A percentile compares a stretch with the other conserved stretches of the same genome.
Conservation (phyloP, 1,284 basidiomycete species). For the Apiotrichum porosum region DNA sequence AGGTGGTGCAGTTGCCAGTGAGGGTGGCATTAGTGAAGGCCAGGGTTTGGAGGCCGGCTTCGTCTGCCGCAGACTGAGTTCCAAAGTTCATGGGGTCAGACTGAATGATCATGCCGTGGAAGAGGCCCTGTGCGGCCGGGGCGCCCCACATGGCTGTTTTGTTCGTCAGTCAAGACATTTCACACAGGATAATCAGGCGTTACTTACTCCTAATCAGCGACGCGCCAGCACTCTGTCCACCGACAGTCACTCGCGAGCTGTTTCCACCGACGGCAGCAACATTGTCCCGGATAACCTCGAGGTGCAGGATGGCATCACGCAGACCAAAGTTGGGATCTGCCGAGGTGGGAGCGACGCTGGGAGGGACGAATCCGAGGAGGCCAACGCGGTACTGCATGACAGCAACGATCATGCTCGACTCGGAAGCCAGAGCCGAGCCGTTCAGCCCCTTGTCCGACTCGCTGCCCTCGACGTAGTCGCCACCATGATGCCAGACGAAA, state of each 20-base stretch:
- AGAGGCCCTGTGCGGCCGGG: conserved; percentile 62
- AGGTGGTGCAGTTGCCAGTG: conserved; percentile 13
- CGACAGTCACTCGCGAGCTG: conserved; percentile 65
- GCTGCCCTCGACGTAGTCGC: conserved; percentile 68
- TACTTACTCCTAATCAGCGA: conserved; percentile 62
- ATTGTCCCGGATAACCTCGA: conserved; percentile 61
- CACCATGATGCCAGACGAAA: conserved; percentile 79
- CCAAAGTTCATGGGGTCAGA: conserved; percentile 66
- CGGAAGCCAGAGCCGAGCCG: conserved; percentile 65
- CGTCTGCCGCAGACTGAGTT: conserved; percentile 53
- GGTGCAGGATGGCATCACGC: conserved; percentile 63
- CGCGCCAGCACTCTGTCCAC: conserved; percentile 83
- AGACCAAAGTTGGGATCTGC: conserved; percentile 66
- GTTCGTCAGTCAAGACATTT: too few relatives aligned
- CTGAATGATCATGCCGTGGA: conserved; percentile 70
- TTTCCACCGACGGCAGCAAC: conserved; percentile 62
- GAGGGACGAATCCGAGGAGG: conserved; percentile 68
- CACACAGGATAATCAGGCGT: too few relatives aligned
- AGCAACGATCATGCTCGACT: conserved; percentile 73
- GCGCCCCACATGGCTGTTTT: conserved; percentile 59
- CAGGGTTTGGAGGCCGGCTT: conserved; percentile 55
- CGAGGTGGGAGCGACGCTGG: conserved; percentile 44
- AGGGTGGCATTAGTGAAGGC: conserved; percentile 54
- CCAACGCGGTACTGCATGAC: conserved; percentile 74
- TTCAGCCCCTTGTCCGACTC: conserved; percentile 70